phyloP scores from a whole-genome alignment of 192 early-diverging fungal genomes.

The Podila epicladia region DNA sequence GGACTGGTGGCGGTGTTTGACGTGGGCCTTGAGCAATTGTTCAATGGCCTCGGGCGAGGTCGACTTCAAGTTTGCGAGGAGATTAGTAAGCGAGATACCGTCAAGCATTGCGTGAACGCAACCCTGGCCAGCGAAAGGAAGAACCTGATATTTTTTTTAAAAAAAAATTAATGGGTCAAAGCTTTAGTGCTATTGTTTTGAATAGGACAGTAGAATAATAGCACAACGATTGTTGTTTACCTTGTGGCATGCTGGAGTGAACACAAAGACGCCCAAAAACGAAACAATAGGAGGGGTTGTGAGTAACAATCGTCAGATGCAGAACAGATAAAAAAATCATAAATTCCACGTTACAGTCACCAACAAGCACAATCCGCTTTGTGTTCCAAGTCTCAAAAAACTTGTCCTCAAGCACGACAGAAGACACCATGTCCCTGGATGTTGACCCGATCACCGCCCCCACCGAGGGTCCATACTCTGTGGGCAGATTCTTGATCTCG shows the following conservation, averaged over 20 bases:
- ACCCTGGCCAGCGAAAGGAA: constrained; percentile 36
- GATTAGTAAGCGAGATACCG: constrained; percentile 19
- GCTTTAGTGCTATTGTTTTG: not conserved
- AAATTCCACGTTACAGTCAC: constrained; percentile 10
- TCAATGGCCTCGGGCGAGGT: constrained; percentile 3
- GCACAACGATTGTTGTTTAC: too few species aligned
- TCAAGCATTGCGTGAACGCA: constrained; percentile 33
- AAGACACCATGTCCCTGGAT: constrained; percentile 16
- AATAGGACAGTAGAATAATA: not conserved
- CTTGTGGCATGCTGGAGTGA: too few species aligned
- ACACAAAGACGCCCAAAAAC: too few species aligned
- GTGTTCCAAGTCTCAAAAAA: constrained; percentile 34
- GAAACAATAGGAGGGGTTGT: too few species aligned
- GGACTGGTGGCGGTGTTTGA: not conserved
- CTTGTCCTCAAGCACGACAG: constrained; percentile 32
- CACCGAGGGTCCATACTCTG: constrained; percentile 5
- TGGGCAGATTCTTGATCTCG: not conserved
- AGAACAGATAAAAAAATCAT: too few species aligned
- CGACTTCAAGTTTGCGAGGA: constrained; percentile 9
- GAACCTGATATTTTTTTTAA: constrained; percentile 3
- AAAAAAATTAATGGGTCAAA: too few species aligned
- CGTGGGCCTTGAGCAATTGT: constrained; percentile 6
- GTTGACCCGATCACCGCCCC: constrained; percentile 19
- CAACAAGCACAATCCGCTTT: constrained; percentile 26
- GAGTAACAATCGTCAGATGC: too few species aligned